Evolutionary conservation across 2,329 filamentous ascomycete genomes (phyloP), one percentile per base, ranked within the genome.

Genomic region (Onygenales sp.): DNA sequence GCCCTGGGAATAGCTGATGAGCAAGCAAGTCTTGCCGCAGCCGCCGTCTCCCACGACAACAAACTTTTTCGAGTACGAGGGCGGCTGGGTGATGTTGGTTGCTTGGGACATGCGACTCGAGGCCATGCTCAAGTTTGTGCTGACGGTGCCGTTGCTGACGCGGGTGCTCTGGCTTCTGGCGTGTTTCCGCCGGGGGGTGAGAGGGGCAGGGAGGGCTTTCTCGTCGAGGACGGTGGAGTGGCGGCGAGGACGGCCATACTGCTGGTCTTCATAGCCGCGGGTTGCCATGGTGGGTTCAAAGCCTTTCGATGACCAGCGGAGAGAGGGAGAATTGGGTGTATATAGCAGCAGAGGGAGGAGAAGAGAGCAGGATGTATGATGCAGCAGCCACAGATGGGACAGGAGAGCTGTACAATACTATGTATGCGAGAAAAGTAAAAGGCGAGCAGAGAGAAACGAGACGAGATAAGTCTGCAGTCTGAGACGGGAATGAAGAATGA

Each of bases 1-100:
- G 56, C 93, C 93, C 75, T 97, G 91, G 66, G 90, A 95, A 77
- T 97, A 98, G 75, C 91, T 96, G 73, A 98, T 98, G 72, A 98
- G 78, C 62, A 98, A 78, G 77, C 93, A 98, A 7, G 93, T 98
- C 83, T 98, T 98, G 64, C 93, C 93, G 72, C 93, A 98, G 58
- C 93, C 93, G 64, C 93, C 93, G 71, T 98, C 93, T 58, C 93
- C 93, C 45, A 98, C 93, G 50, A 98, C 93, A 44, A 98, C 93
- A 68, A 98, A 93, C 80, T 98, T 98, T 79, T 98, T 98, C 61
- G 92, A 97, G 75, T 93, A 96, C 54, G 89, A 82, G 3, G 92
- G 91, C 27, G 87, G 89, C 68, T 95, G 89, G 49, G 92, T 96
- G 72, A 92, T 82, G 70, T 89, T 85, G 51, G 92, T 96, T 57